Percentiles rank a stretch among this genome's conserved stretches.
phyloP scores from a whole-genome alignment of 176 grass and related monocot species.

The Aegilops umbellulata region DNA sequence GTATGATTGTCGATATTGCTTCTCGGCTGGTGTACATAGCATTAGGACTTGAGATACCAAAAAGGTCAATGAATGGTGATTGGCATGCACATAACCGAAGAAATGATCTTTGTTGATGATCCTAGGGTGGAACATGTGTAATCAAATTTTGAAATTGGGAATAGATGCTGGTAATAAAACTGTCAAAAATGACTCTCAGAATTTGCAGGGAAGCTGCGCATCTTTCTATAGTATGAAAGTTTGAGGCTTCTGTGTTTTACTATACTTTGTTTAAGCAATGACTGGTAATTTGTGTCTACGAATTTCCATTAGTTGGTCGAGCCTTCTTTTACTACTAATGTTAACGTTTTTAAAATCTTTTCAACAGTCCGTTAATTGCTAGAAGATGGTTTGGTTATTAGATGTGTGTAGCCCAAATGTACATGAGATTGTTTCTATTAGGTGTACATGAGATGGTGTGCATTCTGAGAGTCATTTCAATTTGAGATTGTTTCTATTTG shows the following conservation, averaged over 20 bases:
- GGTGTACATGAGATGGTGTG: too few species aligned
- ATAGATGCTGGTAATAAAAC: not conserved
- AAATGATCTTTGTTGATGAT: slow-evolving; percentile 20
- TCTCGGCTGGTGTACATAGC: slow-evolving; percentile 44
- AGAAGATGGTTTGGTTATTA: too few species aligned
- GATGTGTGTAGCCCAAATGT: too few species aligned
- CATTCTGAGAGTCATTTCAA: too few species aligned
- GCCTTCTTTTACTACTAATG: too few species aligned
- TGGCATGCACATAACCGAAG: slow-evolving; percentile 3
- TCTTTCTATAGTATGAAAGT: not conserved
- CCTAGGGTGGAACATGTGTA: slow-evolving; percentile 13
- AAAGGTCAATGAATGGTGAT: slow-evolving; percentile 8
- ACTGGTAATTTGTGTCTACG: too few species aligned
- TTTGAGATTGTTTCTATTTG: too few species aligned
- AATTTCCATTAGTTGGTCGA: too few species aligned
- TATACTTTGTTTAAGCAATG: not conserved
- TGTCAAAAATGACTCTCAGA: not conserved
- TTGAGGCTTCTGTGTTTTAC: not conserved
- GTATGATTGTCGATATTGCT: slow-evolving; percentile 28
- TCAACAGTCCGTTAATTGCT: too few species aligned
- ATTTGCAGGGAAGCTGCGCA: not conserved
- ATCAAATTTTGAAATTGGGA: slow-evolving; percentile 1
- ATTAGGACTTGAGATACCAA: slow-evolving; percentile 24
- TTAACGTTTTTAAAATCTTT: too few species aligned
- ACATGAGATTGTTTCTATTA: too few species aligned